Percentiles rank a stretch among this genome's conserved stretches.
Evolutionary conservation across 192 early-diverging fungal genomes (phyloP).

Genomic region (Kappamyces sp.): DNA sequence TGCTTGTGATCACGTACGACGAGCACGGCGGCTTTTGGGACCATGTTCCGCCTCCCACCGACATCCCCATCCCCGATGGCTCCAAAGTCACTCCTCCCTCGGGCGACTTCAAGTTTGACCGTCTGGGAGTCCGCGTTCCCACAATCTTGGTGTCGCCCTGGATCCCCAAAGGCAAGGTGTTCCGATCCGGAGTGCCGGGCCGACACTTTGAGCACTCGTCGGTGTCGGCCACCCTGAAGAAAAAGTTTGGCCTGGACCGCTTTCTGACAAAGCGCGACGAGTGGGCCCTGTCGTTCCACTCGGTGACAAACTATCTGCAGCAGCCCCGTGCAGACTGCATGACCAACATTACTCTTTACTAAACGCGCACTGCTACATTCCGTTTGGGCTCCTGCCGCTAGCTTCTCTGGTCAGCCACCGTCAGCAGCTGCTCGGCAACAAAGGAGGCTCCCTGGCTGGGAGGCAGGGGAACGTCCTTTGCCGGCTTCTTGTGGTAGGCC

Average conservation of each 20-base stretch:
- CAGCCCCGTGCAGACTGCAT: slow-evolving; percentile 8
- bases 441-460: no score
- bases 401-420: no score
- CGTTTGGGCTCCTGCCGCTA: no score
- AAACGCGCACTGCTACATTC: no score
- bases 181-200: slow-evolving; percentile 10
- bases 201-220: slow-evolving; percentile 46
- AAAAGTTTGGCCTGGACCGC: background rate
- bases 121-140: slow-evolving; percentile 47
- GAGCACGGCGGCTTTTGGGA: slow-evolving; percentile 50
- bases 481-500: background rate
- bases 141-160: slow-evolving; percentile 42
- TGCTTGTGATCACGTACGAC: slow-evolving; percentile 47
- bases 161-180: slow-evolving; percentile 31
- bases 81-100: slow-evolving; percentile 7
- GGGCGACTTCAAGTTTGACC: slow-evolving; percentile 39
- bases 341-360: no score
- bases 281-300: slow-evolving; percentile 14
- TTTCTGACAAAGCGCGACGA: slow-evolving; percentile 11
- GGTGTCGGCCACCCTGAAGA: slow-evolving; percentile 40
- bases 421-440: no score
- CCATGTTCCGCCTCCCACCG: slow-evolving; percentile 40
- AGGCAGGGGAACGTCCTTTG: no score
- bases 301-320: background rate
- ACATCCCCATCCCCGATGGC: slow-evolving; percentile 42